Base-by-base conservation (phyloP, 768 basidiomycete genomes). In the Mrakia gelida region DNA sequence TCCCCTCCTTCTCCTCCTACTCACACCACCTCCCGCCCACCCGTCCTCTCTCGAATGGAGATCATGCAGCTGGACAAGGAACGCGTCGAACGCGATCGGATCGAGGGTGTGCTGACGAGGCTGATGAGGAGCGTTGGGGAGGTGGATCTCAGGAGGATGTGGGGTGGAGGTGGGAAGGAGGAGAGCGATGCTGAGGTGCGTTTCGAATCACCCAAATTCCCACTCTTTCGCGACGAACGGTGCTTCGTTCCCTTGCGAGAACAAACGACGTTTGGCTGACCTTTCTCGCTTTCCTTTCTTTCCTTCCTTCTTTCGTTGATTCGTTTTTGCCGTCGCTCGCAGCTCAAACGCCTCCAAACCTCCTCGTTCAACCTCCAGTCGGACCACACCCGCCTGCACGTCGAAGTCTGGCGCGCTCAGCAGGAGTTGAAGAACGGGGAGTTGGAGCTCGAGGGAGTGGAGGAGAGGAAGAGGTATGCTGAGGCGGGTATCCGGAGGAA, bases 341-440 rank as follows among this genome's bases (percentile, higher is more conserved):
- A 72, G 49, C 71, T 72, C 18, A 72, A 70, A 28, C 41, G 71
- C 1, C 16, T 72, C 1, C 49, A 56, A 28, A 52, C 26, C n/a
- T 43, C 61, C 21, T 75, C 62, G 8, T 38, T 34, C 45, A 28
- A 49, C 65, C 61, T 75, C 15, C 76, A 77, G 41, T 21, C 28
- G 15, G 70, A 56, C 38, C 76, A 63, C 61, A 61, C 30, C 71
- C 18, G 43, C 2, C 41, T 72, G 26, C 11, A 38, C 30, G 43
- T 71, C 38, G 76, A 61, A 11, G 56, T 72, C 59, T 77, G 76
- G 76, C 32, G 67, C 13, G 70, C 76, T 10, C 56, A 28, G 26
- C 41, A 71, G 71, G 76, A 71, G 18, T 52, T 77, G 49, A 56
- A 56, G 71, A 54, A 77, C 45, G 70, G 70, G 26, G 76, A 77